Conservation (phyloP, 495 filamentous ascomycete species). For the Aspergillus funiculosus region DNA sequence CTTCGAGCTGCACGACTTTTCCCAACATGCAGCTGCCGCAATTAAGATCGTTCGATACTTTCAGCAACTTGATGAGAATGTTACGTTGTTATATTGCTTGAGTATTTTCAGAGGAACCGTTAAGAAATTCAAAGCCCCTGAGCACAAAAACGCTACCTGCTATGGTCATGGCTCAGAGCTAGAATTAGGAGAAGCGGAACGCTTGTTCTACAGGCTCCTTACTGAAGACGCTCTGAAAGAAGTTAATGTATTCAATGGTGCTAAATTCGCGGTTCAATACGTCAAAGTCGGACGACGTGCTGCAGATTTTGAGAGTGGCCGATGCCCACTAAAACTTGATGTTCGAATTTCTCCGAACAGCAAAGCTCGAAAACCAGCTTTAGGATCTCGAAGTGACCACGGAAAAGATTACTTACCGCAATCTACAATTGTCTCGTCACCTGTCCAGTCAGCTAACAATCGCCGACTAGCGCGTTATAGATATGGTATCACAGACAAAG, state of each 20-base stretch:
- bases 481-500: constrained; percentile 25
- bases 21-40: constrained; percentile 61
- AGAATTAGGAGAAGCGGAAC: constrained; percentile 56
- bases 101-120: constrained; percentile 56
- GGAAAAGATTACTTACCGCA: constrained; percentile 42
- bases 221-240: constrained; percentile 57
- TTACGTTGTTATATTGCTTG: constrained; percentile 51
- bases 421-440: constrained; percentile 86
- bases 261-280: constrained; percentile 56
- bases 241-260: constrained; percentile 52
- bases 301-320: constrained; percentile 45
- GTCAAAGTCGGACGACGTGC: constrained; percentile 51
- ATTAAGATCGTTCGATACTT: constrained; percentile 58
- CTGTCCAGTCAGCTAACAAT: constrained; percentile 53
- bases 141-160: constrained; percentile 43
- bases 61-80: constrained; percentile 40
- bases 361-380: constrained; percentile 30
- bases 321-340: constrained; percentile 51
- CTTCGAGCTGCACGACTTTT: constrained; percentile 69
- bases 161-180: constrained; percentile 52
- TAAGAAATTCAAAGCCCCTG: constrained; percentile 43
- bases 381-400: constrained; percentile 28
- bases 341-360: constrained; percentile 49
- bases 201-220: constrained; percentile 57
- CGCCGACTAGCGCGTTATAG: constrained; percentile 36